A percentile compares a stretch with the other conserved stretches of the same genome.
Conservation (phyloP, 2,329 filamentous ascomycete species). For the Aspergillus sp. region DNA sequence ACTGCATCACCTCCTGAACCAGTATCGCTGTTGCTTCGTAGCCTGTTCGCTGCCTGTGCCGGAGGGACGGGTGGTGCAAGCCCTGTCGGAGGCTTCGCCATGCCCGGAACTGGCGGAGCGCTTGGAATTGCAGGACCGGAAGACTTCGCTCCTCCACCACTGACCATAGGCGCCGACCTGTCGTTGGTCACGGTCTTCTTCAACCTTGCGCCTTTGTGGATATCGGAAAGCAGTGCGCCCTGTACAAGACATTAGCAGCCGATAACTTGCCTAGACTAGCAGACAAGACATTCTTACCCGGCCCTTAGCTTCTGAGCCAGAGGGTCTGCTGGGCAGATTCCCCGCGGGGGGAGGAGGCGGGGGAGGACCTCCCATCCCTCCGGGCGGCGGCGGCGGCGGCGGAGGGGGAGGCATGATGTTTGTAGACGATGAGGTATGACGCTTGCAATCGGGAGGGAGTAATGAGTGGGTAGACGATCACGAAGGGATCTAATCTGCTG, state of each 20-base stretch:
- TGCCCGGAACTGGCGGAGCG: slow-evolving; percentile 34
- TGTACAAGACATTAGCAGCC: slow-evolving; percentile 44
- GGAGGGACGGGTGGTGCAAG: slow-evolving; percentile 64
- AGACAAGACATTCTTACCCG: slow-evolving; percentile 61
- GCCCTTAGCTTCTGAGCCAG: slow-evolving; percentile 56
- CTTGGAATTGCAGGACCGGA: slow-evolving; percentile 81
- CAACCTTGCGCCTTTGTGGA: slow-evolving; percentile 74
- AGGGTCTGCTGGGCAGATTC: slow-evolving; percentile 58
- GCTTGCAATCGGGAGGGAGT: slow-evolving; percentile 7
- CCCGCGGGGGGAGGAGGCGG: slow-evolving; percentile 64
- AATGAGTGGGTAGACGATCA: slow-evolving; percentile 10
- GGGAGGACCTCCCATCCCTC: slow-evolving; percentile 60
- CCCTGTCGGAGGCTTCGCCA: slow-evolving; percentile 25
- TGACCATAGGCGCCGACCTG: slow-evolving; percentile 76
- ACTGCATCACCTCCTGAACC: slow-evolving; percentile 47
- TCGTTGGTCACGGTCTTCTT: slow-evolving; percentile 92
- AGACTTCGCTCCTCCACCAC: slow-evolving; percentile 60
- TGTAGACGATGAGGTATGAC: slow-evolving; percentile 14
- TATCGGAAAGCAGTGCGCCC: slow-evolving; percentile 86
- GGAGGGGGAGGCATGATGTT: slow-evolving; percentile 56
- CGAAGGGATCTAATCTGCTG: slow-evolving; percentile 16
- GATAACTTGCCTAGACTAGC: neutral
- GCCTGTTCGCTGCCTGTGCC: slow-evolving; percentile 56
- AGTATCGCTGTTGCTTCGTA: slow-evolving; percentile 79
- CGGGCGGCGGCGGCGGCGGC: slow-evolving; percentile 67